Evolutionary conservation across 176 grass and related monocot species (phyloP).

Genomic region (Ensete ventricosum): DNA sequence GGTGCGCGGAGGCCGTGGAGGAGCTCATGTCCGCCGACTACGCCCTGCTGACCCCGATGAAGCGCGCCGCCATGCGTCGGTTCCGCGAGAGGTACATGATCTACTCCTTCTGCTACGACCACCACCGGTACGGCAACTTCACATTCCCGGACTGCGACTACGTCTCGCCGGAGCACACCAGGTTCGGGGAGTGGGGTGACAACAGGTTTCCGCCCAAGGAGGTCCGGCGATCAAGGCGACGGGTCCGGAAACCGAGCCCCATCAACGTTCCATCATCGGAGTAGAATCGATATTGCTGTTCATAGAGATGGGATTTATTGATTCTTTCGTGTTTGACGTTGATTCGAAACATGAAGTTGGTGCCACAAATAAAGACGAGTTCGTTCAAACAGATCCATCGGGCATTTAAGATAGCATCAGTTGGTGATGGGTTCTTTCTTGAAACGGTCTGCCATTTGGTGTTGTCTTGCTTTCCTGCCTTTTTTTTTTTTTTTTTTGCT

Average conservation of each 20-base stretch:
- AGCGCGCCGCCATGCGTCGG: constrained; percentile 48
- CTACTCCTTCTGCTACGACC: constrained; percentile 68
- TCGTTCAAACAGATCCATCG: too few relatives aligned
- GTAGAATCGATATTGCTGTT: too few relatives aligned
- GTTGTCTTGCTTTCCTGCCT: too few relatives aligned
- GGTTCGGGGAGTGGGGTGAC: constrained; percentile 63
- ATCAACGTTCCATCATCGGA: background rate
- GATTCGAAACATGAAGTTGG: too few relatives aligned
- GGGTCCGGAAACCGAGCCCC: background rate
- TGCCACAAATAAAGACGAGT: too few relatives aligned
- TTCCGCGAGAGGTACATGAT: constrained; percentile 50
- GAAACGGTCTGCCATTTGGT: too few relatives aligned
- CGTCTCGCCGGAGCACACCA: constrained; percentile 12
- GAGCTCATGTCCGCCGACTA: constrained; percentile 46
- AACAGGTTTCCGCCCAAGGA: constrained; percentile 29
- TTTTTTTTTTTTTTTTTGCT: too few relatives aligned
- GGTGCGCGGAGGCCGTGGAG: constrained; percentile 37
- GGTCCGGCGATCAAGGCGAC: constrained; percentile 21
- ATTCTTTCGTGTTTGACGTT: too few relatives aligned
- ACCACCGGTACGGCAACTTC: constrained; percentile 34
- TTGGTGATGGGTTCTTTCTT: too few relatives aligned
- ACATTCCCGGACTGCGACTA: constrained; percentile 76
- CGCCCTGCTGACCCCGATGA: constrained; percentile 50
- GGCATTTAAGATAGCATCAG: too few relatives aligned
- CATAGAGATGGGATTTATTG: too few relatives aligned